Evolutionary conservation across 1,284 basidiomycete species (phyloP).

Genomic region (Earliella scabrosa): DNA sequence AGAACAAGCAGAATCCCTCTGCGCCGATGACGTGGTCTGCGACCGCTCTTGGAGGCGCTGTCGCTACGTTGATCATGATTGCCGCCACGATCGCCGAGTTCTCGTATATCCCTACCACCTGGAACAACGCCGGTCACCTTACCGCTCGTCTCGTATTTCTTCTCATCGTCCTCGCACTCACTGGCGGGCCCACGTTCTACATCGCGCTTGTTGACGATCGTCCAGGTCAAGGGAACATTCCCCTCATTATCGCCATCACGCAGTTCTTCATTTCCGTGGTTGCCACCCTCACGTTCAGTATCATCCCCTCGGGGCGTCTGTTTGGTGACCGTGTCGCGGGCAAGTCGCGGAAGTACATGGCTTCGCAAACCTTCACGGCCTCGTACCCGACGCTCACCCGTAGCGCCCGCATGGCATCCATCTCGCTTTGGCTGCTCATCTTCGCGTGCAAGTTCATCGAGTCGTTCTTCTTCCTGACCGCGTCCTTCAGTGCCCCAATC

Average conservation of each 20-base stretch:
- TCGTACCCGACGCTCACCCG: constrained; percentile 83
- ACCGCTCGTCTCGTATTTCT: constrained; percentile 89
- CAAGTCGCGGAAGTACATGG: constrained; percentile 93
- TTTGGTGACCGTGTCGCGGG: constrained; percentile 96
- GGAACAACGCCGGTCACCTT: constrained; percentile 96
- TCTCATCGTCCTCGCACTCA: constrained; percentile 83
- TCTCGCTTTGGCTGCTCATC: constrained; percentile 87
- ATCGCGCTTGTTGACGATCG: constrained; percentile 79
- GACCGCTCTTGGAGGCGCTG: constrained; percentile 87
- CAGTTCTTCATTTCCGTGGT: constrained; percentile 90
- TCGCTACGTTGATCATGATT: constrained; percentile 91
- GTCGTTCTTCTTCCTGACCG: constrained; percentile 95
- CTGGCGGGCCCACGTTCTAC: constrained; percentile 90
- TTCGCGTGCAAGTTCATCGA: constrained; percentile 93
- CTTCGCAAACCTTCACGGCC: constrained; percentile 95
- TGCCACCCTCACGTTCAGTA: constrained; percentile 78
- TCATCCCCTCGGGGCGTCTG: constrained; percentile 91
- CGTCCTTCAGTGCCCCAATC: constrained; percentile 91
- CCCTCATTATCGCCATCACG: constrained; percentile 86
- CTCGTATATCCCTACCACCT: constrained; percentile 94
- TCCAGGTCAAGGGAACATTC: constrained; percentile 56
- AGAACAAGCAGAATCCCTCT: constrained; percentile 59
- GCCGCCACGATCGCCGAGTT: constrained; percentile 91
- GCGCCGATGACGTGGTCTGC: constrained; percentile 93
- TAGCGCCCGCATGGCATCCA: constrained; percentile 75